A percentile compares a stretch with the other conserved stretches of the same genome.
These are phyloP conservation scores for Fusarium austroafricanum DNA, from an alignment of 2,329 filamentous ascomycete species.

Conservation along the genomic window DNA sequence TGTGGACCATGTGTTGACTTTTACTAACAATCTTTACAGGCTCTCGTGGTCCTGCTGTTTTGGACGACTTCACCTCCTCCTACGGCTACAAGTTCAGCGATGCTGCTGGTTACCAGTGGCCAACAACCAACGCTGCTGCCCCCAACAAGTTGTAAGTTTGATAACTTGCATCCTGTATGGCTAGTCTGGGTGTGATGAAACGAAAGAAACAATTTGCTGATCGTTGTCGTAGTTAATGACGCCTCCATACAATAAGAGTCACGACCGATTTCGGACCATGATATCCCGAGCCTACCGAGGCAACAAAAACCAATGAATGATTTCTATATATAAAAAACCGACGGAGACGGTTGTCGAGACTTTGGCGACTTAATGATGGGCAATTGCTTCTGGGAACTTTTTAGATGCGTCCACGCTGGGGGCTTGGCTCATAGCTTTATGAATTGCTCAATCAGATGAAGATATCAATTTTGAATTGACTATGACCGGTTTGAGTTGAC, in stretches of 20 bases:
- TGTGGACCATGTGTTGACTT: not conserved
- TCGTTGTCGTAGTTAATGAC: conserved; percentile 41
- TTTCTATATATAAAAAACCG: conserved; percentile 32
- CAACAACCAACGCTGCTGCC: conserved; percentile 76
- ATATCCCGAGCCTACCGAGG: conserved; percentile 29
- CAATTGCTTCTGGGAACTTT: conserved; percentile 34
- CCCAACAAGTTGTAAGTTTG: conserved; percentile 82
- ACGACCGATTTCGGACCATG: conserved; percentile 40
- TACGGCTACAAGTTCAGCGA: conserved; percentile 99
- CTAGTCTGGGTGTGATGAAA: conserved; percentile 15
- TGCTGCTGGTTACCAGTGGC: conserved; percentile 95
- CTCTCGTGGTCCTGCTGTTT: conserved; percentile 92
- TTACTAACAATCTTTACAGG: conserved; percentile 65
- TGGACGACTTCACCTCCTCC: conserved; percentile 97
- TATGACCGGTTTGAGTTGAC: conserved; percentile 1
- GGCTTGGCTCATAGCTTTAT: conserved; percentile 32
- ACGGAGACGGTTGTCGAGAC: conserved; percentile 31
- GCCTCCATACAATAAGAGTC: conserved; percentile 27
- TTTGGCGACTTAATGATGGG: conserved; percentile 39
- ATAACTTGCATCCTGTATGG: conserved; percentile 28
- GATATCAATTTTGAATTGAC: conserved; percentile 29
- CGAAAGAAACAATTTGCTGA: conserved; percentile 32
- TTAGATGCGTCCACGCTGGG: conserved; percentile 38
- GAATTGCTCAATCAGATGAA: conserved; percentile 37
- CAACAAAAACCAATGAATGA: conserved; percentile 34